These are phyloP conservation scores for Dalbergia cultrata DNA, from an alignment of 306 rosid genomes.

Conservation along the genomic window DNA sequence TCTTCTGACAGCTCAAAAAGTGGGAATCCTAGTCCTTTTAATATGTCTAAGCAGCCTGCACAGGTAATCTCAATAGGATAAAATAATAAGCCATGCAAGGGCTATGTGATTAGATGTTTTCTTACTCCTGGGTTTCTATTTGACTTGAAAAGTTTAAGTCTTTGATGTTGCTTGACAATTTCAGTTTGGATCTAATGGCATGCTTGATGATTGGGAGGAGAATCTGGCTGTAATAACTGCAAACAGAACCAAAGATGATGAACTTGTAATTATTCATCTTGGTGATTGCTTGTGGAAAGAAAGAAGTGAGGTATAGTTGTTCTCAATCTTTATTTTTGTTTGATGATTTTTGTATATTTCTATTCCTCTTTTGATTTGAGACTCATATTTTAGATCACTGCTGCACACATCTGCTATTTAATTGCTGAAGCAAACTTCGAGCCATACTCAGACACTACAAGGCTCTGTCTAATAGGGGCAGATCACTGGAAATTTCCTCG, in stretches of 20 bases:
- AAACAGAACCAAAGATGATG: conserved; percentile 95
- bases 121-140: conserved; percentile 16
- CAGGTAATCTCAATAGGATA: conserved; percentile 66
- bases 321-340: conserved; percentile 18
- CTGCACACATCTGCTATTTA: conserved; percentile 97
- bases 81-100: conserved; percentile 13
- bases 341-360: neutral
- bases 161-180: conserved; percentile 43
- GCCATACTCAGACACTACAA: conserved; percentile 85
- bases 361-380: conserved; percentile 41
- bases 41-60: conserved; percentile 58
- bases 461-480: conserved; percentile 90
- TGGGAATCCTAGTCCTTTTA: conserved; percentile 48
- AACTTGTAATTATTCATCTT: conserved; percentile 88
- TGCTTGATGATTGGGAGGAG: conserved; percentile 96
- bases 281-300: conserved; percentile 98
- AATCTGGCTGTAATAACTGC: conserved; percentile 95
- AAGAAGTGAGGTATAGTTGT: conserved; percentile 74
- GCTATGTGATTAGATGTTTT: conserved; percentile 4
- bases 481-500: conserved; percentile 99
- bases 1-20: conserved; percentile 51
- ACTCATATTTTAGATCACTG: conserved; percentile 69
- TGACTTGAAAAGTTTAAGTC: conserved; percentile 31
- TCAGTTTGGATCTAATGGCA: conserved; percentile 69
- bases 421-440: conserved; percentile 96